These are phyloP conservation scores for Leishmania aethiopica DNA, from an alignment of 208 protist genomes.

Conservation along the genomic window DNA sequence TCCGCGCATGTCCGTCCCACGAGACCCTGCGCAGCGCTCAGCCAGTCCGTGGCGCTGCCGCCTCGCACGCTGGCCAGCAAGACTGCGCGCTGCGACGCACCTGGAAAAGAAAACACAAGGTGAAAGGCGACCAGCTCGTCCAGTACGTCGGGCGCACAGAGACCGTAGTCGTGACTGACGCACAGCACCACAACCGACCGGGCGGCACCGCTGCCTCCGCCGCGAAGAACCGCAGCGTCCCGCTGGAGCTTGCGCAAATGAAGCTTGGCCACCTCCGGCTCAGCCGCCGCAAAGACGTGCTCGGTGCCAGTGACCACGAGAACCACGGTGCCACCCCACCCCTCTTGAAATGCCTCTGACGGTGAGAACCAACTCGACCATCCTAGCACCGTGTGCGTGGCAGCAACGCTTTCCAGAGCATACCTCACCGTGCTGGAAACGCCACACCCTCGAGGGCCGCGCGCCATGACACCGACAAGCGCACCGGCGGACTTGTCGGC, in stretches of 20 bases:
- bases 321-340: conserved; percentile 24
- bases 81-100: conserved; percentile 42
- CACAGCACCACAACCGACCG: conserved; percentile 57
- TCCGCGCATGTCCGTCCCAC: conserved; percentile 59
- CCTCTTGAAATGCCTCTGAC: conserved; percentile 6
- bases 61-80: conserved; percentile 58
- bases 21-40: conserved; percentile 48
- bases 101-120: conserved; percentile 47
- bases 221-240: conserved; percentile 33
- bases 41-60: conserved; percentile 29
- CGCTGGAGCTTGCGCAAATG: conserved; percentile 29
- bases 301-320: conserved; percentile 45
- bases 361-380: conserved; percentile 47
- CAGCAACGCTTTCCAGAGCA: conserved; percentile 19
- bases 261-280: conserved; percentile 43
- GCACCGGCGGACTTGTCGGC: conserved; percentile 27
- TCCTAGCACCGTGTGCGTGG: conserved; percentile 22
- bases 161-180: conserved; percentile 36
- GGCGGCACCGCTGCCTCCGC: conserved; percentile 16
- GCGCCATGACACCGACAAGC: conserved; percentile 46
- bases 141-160: conserved; percentile 35
- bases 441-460: conserved; percentile 59
- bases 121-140: conserved; percentile 47
- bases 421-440: conserved; percentile 40
- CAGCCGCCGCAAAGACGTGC: conserved; percentile 47